These are phyloP conservation scores for Patellifolia procumbens DNA, from an alignment of 179 eudicot species.

Conservation along the genomic window DNA sequence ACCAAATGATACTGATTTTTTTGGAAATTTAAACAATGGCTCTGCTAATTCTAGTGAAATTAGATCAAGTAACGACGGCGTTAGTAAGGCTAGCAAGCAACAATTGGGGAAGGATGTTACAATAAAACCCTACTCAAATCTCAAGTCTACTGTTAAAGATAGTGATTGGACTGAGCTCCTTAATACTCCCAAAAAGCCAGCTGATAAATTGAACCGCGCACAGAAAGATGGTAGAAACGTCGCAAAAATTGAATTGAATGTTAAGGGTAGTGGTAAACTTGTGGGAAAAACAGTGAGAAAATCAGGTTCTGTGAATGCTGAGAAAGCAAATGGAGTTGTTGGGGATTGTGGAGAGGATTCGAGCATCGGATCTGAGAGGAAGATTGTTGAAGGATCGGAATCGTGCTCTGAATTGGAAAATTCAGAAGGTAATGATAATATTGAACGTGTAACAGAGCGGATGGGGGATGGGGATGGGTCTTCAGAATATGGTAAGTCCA, in stretches of 20 bases:
- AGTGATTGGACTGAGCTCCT: slow-evolving; percentile 95
- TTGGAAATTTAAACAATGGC: slow-evolving; percentile 33
- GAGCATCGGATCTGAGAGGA: slow-evolving; percentile 40
- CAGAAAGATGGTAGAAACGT: slow-evolving; percentile 43
- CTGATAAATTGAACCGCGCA: neutral
- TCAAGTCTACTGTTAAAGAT: slow-evolving; percentile 51
- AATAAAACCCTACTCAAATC: slow-evolving; percentile 18
- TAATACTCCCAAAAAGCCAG: slow-evolving; percentile 50
- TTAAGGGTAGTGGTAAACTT: slow-evolving; percentile 24
- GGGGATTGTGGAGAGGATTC: too few relatives aligned
- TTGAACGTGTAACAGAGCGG: slow-evolving; percentile 19
- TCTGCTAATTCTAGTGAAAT: neutral
- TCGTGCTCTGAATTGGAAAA: slow-evolving; percentile 24
- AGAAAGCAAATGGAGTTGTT: slow-evolving; percentile 29
- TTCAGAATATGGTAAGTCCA: slow-evolving; percentile 16
- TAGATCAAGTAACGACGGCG: slow-evolving; percentile 19
- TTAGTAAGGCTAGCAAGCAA: slow-evolving; percentile 4
- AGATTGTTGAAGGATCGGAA: slow-evolving; percentile 34
- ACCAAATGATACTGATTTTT: slow-evolving; percentile 31
- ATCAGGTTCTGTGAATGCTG: slow-evolving; percentile 26
- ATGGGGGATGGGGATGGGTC: slow-evolving; percentile 26
- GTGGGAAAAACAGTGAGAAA: slow-evolving; percentile 28
- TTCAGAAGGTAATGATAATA: slow-evolving; percentile 26
- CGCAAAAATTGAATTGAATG: slow-evolving; percentile 35
- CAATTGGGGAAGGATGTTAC: slow-evolving; percentile 34